Conservation (phyloP, 2,329 filamentous ascomycete genomes). For the Exophiala sp. region DNA sequence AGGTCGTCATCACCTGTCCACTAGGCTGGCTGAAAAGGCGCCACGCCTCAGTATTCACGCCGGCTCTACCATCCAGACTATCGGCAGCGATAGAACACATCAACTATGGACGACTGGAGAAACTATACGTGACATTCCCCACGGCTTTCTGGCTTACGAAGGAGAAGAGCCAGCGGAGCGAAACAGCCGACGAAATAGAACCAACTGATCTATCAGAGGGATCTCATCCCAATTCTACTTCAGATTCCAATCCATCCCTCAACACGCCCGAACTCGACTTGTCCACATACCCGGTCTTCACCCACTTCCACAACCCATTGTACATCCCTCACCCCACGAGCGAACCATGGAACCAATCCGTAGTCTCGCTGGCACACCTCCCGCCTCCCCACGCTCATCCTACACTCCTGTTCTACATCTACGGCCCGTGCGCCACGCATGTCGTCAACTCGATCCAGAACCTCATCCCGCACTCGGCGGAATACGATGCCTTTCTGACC, state of each 20-base stretch:
- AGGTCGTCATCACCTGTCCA: conserved; percentile 49
- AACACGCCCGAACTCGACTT: conserved; percentile 10
- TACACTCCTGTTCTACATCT: conserved; percentile 70
- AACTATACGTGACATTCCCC: conserved; percentile 61
- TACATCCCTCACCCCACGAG: conserved; percentile 61
- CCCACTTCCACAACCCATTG: conserved; percentile 65
- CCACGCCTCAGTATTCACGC: conserved; percentile 42
- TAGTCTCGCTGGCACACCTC: conserved; percentile 68
- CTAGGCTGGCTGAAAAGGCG: conserved; percentile 49
- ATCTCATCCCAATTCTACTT: no score
- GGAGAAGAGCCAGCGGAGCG: background rate
- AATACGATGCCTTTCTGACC: conserved; percentile 52
- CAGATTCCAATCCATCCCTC: no score
- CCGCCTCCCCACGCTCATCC: conserved; percentile 58
- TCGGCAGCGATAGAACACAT: conserved; percentile 44
- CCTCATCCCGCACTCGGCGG: conserved; percentile 37
- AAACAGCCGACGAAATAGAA: no score
- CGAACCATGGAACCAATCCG: conserved; percentile 65
- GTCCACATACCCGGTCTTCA: conserved; percentile 57
- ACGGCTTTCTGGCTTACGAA: conserved; percentile 63
- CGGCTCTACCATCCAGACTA: conserved; percentile 40
- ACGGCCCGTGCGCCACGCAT: conserved; percentile 38
- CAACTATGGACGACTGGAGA: conserved; percentile 44
- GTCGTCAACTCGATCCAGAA: conserved; percentile 33
- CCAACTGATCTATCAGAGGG: no score